Evolutionary conservation across 495 filamentous ascomycete genomes (phyloP), one percentile per base, ranked within the genome.

Genomic region (Hyaloscypha hepaticicola): DNA sequence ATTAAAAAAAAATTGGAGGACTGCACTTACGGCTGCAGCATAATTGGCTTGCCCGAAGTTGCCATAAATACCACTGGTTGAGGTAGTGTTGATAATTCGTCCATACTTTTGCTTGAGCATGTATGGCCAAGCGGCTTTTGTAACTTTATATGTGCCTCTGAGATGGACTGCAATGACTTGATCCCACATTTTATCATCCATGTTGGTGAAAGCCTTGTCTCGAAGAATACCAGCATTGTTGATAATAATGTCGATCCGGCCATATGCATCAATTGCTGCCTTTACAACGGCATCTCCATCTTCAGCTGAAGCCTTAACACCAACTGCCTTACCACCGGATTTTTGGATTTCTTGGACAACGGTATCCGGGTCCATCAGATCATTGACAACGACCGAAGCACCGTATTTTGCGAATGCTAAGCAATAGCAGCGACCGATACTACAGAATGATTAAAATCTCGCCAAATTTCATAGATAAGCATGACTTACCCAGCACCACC

Each of bases 21-120:
- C 19, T 12, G 25, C n/a, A 78, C 86, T 76, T 85, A 89, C 86
- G 22, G 96, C 95, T 59, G 94, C 90, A 58, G 95, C 87, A 76
- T 99, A 99, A 81, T 99, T 98, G 71, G 95, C 93, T 80, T 99
- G 95, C 61, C 95, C 95, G 71, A 99, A 99, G 83, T 97, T 99
- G 68, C 95, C 95, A 72, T 99, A 99, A 78, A 99, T 97, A 77
- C 95, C 95, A 73, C 90, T 93, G 41, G 95, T 97, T 55, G 90
- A 96, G 19, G 95, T 92, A 63, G 95, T 99, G 82, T 99, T 99
- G 75, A 99, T 83, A 60, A 99, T 84, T 72, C 95, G 91, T 67
- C 95, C 95, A 68, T 97, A 98, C 85, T 97, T 98, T 80, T 99
- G 96, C 84, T 97, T 97, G 31, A 98, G 83, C 82, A 99, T 90